These are phyloP conservation scores for Tetrastigma voinierianum DNA, from an alignment of 164 flowering plant species.

Conservation along the genomic window DNA sequence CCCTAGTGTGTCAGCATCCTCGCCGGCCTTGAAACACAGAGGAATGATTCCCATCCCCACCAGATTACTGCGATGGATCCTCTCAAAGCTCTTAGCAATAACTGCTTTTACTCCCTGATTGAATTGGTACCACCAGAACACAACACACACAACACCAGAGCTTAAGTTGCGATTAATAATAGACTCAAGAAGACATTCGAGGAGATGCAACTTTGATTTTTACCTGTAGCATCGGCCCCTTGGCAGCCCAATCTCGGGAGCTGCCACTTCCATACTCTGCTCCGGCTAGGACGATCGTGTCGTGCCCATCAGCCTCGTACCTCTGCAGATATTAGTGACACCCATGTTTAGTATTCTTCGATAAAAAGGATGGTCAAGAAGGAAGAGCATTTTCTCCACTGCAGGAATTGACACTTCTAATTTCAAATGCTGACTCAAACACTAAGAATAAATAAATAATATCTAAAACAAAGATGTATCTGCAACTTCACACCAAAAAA, in stretches of 20 bases:
- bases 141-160: no score
- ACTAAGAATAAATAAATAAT: not conserved
- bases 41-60: constrained; percentile 53
- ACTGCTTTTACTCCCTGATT: constrained; percentile 47
- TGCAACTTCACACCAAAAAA: no score
- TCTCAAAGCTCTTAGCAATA: constrained; percentile 46
- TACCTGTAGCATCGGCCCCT: constrained; percentile 75
- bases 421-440: not conserved
- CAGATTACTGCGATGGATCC: constrained; percentile 45
- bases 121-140: no score
- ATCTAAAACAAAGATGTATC: not conserved
- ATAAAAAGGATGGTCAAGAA: not conserved
- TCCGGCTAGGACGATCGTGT: constrained; percentile 69
- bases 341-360: not conserved
- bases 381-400: no score
- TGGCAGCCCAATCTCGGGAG: constrained; percentile 89
- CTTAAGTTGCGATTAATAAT: no score
- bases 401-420: not conserved
- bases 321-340: constrained; percentile 30
- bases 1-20: constrained; percentile 44
- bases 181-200: no score
- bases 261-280: constrained; percentile 90
- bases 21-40: constrained; percentile 43
- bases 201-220: constrained; percentile 13
- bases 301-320: constrained; percentile 61